phyloP scores from a whole-genome alignment of 2,329 filamentous ascomycete species.

The Parastagonospora nodorum region DNA sequence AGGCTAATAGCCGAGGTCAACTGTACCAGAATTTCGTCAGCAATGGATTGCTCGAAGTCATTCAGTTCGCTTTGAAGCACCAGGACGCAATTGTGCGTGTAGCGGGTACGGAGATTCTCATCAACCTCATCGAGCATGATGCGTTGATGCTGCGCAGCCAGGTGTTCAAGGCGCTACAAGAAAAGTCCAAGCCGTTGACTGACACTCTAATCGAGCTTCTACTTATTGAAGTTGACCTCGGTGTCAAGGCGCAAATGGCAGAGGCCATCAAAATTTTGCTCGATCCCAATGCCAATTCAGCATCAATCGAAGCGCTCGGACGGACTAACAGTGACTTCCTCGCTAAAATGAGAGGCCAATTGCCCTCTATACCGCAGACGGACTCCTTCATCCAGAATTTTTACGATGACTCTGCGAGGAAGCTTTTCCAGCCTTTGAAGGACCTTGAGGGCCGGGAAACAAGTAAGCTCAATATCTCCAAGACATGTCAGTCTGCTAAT shows the following conservation, averaged over 20 bases:
- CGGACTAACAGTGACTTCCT: conserved; percentile 71
- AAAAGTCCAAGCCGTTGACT: conserved; percentile 83
- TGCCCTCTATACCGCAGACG: conserved; percentile 68
- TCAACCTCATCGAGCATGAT: conserved; percentile 94
- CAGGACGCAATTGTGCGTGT: conserved; percentile 83
- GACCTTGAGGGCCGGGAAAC: conserved; percentile 71
- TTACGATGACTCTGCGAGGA: conserved; percentile 84
- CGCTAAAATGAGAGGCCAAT: conserved; percentile 61
- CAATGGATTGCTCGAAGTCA: conserved; percentile 84
- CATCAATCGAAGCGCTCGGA: conserved; percentile 64
- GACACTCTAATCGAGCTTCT: conserved; percentile 92
- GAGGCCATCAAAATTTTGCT: conserved; percentile 94
- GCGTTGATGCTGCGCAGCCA: conserved; percentile 91
- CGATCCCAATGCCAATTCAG: conserved; percentile 68
- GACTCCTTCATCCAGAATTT: conserved; percentile 86
- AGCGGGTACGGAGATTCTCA: conserved; percentile 89
- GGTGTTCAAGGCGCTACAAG: conserved; percentile 88
- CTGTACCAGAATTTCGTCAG: conserved; percentile 90
- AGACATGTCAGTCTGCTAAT: conserved; percentile 21
- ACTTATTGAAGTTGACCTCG: conserved; percentile 87
- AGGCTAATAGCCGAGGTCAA: conserved; percentile 77
- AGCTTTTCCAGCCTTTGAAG: conserved; percentile 84
- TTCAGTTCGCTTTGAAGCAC: conserved; percentile 88
- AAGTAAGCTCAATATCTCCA: conserved; percentile 46
- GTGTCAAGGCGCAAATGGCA: conserved; percentile 92